phyloP scores from a whole-genome alignment of 805 yeast species.

The Blastobotrys terrestris region DNA sequence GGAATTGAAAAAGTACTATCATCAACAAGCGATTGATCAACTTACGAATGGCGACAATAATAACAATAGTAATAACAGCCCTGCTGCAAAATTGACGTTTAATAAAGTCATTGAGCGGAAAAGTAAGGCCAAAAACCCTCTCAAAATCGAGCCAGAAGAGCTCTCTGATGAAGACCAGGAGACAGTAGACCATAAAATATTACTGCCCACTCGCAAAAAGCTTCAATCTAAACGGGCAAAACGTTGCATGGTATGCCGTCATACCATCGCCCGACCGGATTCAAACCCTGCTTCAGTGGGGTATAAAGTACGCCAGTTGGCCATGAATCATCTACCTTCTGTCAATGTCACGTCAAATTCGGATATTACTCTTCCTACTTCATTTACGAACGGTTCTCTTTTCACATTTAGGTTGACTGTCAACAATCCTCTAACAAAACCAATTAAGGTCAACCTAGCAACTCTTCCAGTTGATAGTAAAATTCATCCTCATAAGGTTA shows the following conservation, averaged over 20 bases:
- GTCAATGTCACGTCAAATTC: conserved; percentile 5
- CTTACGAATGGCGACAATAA: conserved; percentile 4
- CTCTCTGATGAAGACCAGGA: conserved; percentile 5
- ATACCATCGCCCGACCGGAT: conserved; percentile 30
- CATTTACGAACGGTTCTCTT: conserved; percentile 2
- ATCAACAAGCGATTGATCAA: conserved; percentile 3
- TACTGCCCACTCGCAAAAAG: conserved; percentile 23
- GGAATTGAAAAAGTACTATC: not conserved
- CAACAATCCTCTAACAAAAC: conserved; percentile 18
- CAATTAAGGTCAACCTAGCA: conserved; percentile 16
- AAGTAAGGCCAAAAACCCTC: not conserved
- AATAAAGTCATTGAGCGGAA: conserved; percentile 7
- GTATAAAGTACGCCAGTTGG: conserved; percentile 21
- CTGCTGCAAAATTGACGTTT: not conserved
- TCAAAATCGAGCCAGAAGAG: not conserved
- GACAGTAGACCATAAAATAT: not conserved
- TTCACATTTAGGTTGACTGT: conserved; percentile 17
- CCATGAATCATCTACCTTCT: conserved; percentile 24
- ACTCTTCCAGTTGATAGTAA: conserved; percentile 2
- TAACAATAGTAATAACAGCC: too few species aligned
- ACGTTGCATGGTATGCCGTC: conserved; percentile 29
- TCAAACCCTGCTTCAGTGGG: conserved; percentile 19
- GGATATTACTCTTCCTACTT: conserved; percentile 1
- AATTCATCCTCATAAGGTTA: conserved; percentile 13
- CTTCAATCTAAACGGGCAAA: conserved; percentile 26